Evolutionary conservation across 495 filamentous ascomycete genomes (phyloP), one percentile per base, ranked within the genome.

Genomic region (Talaromyces thailandensis): DNA sequence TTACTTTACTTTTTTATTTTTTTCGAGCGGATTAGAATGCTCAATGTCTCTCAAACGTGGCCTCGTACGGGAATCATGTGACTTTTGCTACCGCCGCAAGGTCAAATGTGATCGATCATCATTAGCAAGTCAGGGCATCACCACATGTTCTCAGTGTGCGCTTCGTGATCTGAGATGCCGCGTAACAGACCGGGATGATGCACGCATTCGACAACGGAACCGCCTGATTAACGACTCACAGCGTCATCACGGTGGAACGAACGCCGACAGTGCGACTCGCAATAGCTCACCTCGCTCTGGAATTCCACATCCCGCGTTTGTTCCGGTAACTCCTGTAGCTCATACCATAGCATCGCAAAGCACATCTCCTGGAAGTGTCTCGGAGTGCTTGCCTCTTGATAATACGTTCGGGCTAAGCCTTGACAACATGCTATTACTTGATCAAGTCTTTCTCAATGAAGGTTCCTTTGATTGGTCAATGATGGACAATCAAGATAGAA

Each of bases 1-100:
- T 12, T 35, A 11, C 31, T 16, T 40, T 40, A 1, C 12, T 40
- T 40, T 14, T 16, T 14, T 4, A n/a, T 40, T 40, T 40, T n/a
- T 40, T 4, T 9, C 4, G 16, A 16, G 11, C 35, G 4, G 6
- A 40, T 40, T 40, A 1, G 4, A 80, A 64, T 70, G 82, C 18
- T 64, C 24, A 55, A 55, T 55, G 52, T 12, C 12, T 25, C 6
- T 55, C 9, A 55, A 29, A 26, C 52, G 52, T 16, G 52, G 52
- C 4, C 18, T 55, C 4, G 52, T 21, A 5, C 52, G 52, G 4
- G 52, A 55, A 55, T 55, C 52, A 29, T 59, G 57, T 25, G 57
- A 59, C 31, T 51, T 60, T 45, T 60, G 58, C 58, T 60, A 60
- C 48, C 58, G 58, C 14, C 35, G 58, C 21, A 60, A 60, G 37